Conservation (phyloP, 2,329 filamentous ascomycete species). For the Stachybotrys chartarum region DNA sequence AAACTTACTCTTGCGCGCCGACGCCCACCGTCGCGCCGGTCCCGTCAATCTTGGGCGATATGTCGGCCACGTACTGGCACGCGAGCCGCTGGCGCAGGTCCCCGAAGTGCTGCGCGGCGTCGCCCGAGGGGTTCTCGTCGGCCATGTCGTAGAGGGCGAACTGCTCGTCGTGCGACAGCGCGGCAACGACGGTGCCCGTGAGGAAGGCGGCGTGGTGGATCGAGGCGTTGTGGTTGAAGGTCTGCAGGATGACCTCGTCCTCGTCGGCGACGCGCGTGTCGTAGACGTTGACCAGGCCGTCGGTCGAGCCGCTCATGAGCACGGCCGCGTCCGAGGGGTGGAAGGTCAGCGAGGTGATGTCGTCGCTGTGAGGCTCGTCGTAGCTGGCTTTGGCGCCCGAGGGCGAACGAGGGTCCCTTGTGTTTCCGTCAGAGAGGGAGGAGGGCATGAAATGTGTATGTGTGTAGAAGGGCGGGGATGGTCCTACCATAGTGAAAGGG, state of each 20-base stretch:
- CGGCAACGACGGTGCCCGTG: constrained; percentile 55
- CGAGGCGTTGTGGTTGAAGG: constrained; percentile 70
- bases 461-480: not conserved
- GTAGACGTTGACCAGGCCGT: constrained; percentile 72
- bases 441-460: not conserved
- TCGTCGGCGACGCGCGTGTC: constrained; percentile 65
- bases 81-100: constrained; percentile 59
- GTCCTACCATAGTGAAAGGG: constrained; percentile 52
- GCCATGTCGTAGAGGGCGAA: constrained; percentile 66
- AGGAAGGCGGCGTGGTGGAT: constrained; percentile 72
- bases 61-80: constrained; percentile 68
- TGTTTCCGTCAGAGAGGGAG: constrained; percentile 12
- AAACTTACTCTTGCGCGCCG: constrained; percentile 59
- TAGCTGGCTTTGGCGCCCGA: constrained; percentile 44
- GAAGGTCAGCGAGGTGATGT: constrained; percentile 53
- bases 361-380: constrained; percentile 60
- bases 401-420: constrained; percentile 52
- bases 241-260: constrained; percentile 70
- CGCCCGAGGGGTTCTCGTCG: constrained; percentile 53
- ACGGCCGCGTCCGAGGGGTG: constrained; percentile 54
- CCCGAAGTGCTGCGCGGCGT: constrained; percentile 52
- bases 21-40: constrained; percentile 54
- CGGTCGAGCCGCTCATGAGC: constrained; percentile 70
- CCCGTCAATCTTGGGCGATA: constrained; percentile 53
- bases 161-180: constrained; percentile 71